Percentiles rank a stretch among this genome's conserved stretches.
Conservation (phyloP, 179 eudicot species). For the Pouteria campechiana region DNA sequence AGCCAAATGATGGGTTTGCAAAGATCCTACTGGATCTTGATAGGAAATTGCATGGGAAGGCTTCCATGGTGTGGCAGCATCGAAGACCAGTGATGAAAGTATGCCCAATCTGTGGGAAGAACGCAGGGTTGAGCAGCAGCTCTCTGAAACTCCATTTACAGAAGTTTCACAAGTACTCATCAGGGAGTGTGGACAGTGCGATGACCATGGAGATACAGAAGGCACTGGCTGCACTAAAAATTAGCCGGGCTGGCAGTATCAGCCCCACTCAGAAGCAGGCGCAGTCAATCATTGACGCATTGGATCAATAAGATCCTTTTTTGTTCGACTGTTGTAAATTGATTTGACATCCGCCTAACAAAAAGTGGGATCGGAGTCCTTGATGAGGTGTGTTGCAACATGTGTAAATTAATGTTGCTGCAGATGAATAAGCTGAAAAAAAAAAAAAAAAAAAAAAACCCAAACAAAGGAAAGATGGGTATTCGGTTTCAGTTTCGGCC, state of each 20-base stretch:
- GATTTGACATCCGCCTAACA: no score
- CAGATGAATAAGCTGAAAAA: no score
- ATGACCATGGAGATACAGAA: slow-evolving; percentile 97
- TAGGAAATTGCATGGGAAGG: slow-evolving; percentile 63
- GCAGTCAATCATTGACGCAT: slow-evolving; percentile 28
- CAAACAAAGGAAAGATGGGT: no score
- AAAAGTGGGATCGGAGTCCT: no score
- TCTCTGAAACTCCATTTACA: slow-evolving; percentile 95
- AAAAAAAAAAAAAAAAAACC: no score
- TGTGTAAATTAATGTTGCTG: no score
- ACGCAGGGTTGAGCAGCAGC: slow-evolving; percentile 92
- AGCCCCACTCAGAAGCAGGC: slow-evolving; percentile 77
- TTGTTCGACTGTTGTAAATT: no score
- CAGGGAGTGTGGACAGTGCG: slow-evolving; percentile 99
- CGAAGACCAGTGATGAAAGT: slow-evolving; percentile 84
- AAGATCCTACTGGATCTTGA: slow-evolving; percentile 69
- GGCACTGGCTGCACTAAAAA: slow-evolving; percentile 58
- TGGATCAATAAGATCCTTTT: slow-evolving; percentile 3
- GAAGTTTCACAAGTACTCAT: slow-evolving; percentile 82
- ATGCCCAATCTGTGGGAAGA: slow-evolving; percentile 92
- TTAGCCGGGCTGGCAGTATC: slow-evolving; percentile 74
- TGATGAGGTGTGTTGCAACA: no score
- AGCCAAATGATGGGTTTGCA: slow-evolving; percentile 97
- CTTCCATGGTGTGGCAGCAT: slow-evolving; percentile 99
- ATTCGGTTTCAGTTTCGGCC: no score